phyloP scores from a whole-genome alignment of 345 rosid species.

The Capsella bursapastoris region DNA sequence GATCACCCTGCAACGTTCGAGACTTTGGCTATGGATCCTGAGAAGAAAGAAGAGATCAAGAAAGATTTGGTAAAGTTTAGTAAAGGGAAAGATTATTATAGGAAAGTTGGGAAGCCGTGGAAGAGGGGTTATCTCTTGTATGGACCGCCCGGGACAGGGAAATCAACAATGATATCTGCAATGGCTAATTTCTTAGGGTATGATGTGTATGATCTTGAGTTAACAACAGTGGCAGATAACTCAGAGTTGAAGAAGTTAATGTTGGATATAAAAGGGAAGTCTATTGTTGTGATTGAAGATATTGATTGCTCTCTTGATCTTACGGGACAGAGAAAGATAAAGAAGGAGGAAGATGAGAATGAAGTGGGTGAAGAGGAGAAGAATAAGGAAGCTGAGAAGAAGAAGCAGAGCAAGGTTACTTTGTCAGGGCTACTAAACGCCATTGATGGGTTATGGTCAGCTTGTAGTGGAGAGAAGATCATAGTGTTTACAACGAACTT shows the following conservation, averaged over 20 bases:
- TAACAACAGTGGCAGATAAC: slow-evolving; percentile 54
- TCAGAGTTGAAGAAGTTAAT: slow-evolving; percentile 55
- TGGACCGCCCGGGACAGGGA: slow-evolving; percentile 54
- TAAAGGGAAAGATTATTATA: slow-evolving; percentile 55
- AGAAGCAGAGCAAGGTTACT: slow-evolving; percentile 43
- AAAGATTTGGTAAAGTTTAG: slow-evolving; percentile 56
- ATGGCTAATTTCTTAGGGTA: slow-evolving; percentile 61
- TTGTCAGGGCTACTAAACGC: slow-evolving; percentile 50
- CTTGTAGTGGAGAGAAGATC: slow-evolving; percentile 49
- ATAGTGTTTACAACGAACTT: slow-evolving; percentile 51
- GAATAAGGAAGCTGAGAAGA: slow-evolving; percentile 25
- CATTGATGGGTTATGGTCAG: slow-evolving; percentile 53
- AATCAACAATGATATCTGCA: slow-evolving; percentile 65
- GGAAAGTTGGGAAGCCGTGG: slow-evolving; percentile 65
- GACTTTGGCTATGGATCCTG: slow-evolving; percentile 59
- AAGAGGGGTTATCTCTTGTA: slow-evolving; percentile 49
- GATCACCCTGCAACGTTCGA: slow-evolving; percentile 61
- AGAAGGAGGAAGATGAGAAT: slow-evolving; percentile 3
- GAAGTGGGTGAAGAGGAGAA: neutral
- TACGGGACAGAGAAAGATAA: slow-evolving; percentile 19
- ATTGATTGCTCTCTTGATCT: slow-evolving; percentile 21
- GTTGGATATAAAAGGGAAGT: slow-evolving; percentile 50
- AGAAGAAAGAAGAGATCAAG: slow-evolving; percentile 52
- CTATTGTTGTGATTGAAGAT: slow-evolving; percentile 66
- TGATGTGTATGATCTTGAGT: slow-evolving; percentile 68